These are phyloP conservation scores for Phytophthora brassicae DNA, from an alignment of 352 stramenopile species.

Conservation along the genomic window DNA sequence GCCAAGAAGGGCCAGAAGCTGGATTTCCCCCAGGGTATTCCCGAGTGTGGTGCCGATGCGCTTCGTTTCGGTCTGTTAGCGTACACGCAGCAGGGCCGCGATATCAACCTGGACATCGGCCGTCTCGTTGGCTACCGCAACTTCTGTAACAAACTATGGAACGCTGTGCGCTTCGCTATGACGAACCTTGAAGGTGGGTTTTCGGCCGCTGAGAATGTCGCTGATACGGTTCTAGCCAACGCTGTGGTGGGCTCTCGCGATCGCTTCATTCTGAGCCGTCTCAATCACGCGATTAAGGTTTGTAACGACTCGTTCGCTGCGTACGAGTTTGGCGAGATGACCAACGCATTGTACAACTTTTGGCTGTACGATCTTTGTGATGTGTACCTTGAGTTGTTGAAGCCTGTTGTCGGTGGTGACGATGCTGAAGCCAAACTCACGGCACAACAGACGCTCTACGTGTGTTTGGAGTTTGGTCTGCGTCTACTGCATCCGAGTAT, in stretches of 20 bases:
- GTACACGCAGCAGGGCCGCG: conserved; percentile 93
- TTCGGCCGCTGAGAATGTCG: conserved; percentile 51
- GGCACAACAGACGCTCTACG: conserved; percentile 84
- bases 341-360: conserved; percentile 95
- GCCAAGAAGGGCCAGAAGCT: conserved; percentile 96
- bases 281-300: conserved; percentile 73
- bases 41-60: conserved; percentile 98
- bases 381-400: conserved; percentile 99
- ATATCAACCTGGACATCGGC: conserved; percentile 99
- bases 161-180: conserved; percentile 98
- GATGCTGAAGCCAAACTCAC: conserved; percentile 72
- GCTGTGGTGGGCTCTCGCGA: conserved; percentile 64
- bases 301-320: conserved; percentile 86
- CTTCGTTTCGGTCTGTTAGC: conserved; percentile 98
- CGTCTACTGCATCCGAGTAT: conserved; percentile 97
- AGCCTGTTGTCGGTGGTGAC: conserved; percentile 93
- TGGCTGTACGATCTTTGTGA: conserved; percentile 99
- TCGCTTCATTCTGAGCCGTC: conserved; percentile 83
- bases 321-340: conserved; percentile 97
- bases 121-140: conserved; percentile 98
- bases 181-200: conserved; percentile 92
- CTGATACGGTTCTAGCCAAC: conserved; percentile 66
- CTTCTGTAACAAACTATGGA: conserved; percentile 99
- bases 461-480: conserved; percentile 81
- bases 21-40: conserved; percentile 99